Conservation (phyloP, 2,329 filamentous ascomycete species). For the Sclerotinia trifoliorum region DNA sequence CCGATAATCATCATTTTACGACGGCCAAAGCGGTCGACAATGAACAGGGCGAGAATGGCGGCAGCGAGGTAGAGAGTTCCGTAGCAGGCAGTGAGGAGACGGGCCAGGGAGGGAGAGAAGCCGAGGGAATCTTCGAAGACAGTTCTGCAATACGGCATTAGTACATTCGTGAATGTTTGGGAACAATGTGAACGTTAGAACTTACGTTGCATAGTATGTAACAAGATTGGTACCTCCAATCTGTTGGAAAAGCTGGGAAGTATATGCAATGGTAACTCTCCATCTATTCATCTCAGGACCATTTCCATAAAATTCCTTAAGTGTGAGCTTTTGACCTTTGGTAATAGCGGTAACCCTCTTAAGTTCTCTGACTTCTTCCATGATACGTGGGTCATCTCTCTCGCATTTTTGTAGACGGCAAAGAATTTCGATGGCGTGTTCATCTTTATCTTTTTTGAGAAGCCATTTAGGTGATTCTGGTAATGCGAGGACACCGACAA, state of each 20-base stretch:
- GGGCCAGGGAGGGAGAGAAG: slow-evolving; percentile 49
- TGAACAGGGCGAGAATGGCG: slow-evolving; percentile 60
- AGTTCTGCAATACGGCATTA: slow-evolving; percentile 37
- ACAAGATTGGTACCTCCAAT: slow-evolving; percentile 46
- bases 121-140: slow-evolving; percentile 63
- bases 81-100: slow-evolving; percentile 38
- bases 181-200: slow-evolving; percentile 36
- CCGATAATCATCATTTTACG: slow-evolving; percentile 49
- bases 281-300: slow-evolving; percentile 52
- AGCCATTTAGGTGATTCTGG: slow-evolving; percentile 54
- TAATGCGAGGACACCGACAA: slow-evolving; percentile 51
- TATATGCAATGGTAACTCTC: slow-evolving; percentile 51
- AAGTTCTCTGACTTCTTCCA: slow-evolving; percentile 33
- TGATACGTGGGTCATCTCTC: slow-evolving; percentile 23
- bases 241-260: slow-evolving; percentile 54
- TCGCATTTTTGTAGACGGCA: slow-evolving; percentile 31
- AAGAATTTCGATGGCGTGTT: slow-evolving; percentile 34
- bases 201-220: slow-evolving; percentile 53
- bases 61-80: slow-evolving; percentile 58
- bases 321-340: slow-evolving; percentile 34
- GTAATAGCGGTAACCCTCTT: slow-evolving; percentile 41
- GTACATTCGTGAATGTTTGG: neutral
- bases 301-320: slow-evolving; percentile 28
- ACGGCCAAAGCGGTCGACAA: slow-evolving; percentile 53
- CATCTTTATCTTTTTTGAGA: slow-evolving; percentile 23